Conservation (phyloP, 805 yeast genomes). For the Candida krabiensis region DNA sequence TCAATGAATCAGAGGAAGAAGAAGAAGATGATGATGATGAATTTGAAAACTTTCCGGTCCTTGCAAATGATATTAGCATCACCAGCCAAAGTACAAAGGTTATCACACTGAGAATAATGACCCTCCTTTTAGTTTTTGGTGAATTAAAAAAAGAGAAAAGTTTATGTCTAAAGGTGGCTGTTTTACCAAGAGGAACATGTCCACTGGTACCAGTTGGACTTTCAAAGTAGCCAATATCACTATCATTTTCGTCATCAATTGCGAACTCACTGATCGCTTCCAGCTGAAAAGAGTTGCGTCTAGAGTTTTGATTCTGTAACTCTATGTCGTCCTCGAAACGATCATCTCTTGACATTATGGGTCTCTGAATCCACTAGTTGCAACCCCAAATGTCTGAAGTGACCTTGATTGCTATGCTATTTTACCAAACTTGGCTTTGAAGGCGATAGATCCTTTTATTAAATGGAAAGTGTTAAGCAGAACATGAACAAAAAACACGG, state of each 20-base stretch:
- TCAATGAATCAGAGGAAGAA: neutral
- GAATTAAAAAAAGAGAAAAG: constrained; percentile 9
- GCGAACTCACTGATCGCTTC: constrained; percentile 24
- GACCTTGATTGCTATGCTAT: no score
- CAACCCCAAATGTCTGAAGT: no score
- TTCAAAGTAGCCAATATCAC: constrained; percentile 15
- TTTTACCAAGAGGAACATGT: constrained; percentile 3
- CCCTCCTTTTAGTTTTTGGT: constrained; percentile 21
- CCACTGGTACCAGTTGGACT: constrained; percentile 1
- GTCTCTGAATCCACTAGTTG: no score
- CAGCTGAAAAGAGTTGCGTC: constrained; percentile 18
- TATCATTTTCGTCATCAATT: constrained; percentile 24
- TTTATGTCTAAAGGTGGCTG: constrained; percentile 8
- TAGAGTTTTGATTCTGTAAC: constrained; percentile 20
- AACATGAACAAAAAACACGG: no score
- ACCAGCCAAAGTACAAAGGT: constrained; percentile 29
- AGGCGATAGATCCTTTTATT: no score
- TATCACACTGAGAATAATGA: constrained; percentile 14
- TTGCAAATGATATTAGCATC: constrained; percentile 24
- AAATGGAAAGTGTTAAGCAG: no score
- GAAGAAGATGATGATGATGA: neutral
- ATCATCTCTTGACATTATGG: constrained; percentile 2
- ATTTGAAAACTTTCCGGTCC: constrained; percentile 18
- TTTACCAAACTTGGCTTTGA: no score
- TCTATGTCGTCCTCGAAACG: constrained; percentile 20